Evolutionary conservation across 306 rosid species (phyloP).

Genomic region (Cicer chorassanicum): DNA sequence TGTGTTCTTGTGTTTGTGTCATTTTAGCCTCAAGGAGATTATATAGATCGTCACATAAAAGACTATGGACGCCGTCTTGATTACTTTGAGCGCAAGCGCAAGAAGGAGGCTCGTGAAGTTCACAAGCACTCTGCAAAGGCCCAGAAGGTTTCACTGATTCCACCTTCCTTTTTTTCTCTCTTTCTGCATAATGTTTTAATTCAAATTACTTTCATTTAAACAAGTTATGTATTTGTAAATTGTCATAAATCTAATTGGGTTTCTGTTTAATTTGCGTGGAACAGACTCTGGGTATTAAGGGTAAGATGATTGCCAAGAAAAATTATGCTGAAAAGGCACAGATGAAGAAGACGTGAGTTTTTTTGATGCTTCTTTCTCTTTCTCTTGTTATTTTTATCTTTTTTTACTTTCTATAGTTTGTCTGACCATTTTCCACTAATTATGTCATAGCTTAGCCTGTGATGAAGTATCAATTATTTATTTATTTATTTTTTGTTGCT

Average conservation of each 20-base stretch:
- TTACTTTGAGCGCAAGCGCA: constrained; percentile 91
- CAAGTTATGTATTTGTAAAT: background rate
- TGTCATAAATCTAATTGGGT: background rate
- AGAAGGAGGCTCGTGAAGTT: constrained; percentile 85
- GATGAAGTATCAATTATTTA: background rate
- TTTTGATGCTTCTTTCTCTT: background rate
- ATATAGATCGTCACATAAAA: constrained; percentile 86
- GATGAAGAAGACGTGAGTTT: constrained; percentile 89
- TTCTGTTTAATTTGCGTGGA: constrained; percentile 30
- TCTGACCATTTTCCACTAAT: background rate
- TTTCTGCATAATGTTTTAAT: background rate
- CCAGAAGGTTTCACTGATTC: constrained; percentile 63
- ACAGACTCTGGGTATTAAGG: constrained; percentile 86
- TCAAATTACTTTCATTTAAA: background rate
- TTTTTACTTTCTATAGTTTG: background rate
- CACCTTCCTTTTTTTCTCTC: background rate
- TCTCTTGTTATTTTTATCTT: background rate
- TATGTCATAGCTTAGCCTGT: constrained; percentile 2
- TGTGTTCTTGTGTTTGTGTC: background rate
- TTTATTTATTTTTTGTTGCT: background rate
- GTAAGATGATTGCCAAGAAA: constrained; percentile 83
- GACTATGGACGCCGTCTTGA: constrained; percentile 86
- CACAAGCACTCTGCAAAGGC: constrained; percentile 80
- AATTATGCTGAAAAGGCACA: constrained; percentile 82
- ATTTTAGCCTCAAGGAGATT: constrained; percentile 94